phyloP scores from a whole-genome alignment of 495 filamentous ascomycete genomes.

The Xylaria grammica region DNA sequence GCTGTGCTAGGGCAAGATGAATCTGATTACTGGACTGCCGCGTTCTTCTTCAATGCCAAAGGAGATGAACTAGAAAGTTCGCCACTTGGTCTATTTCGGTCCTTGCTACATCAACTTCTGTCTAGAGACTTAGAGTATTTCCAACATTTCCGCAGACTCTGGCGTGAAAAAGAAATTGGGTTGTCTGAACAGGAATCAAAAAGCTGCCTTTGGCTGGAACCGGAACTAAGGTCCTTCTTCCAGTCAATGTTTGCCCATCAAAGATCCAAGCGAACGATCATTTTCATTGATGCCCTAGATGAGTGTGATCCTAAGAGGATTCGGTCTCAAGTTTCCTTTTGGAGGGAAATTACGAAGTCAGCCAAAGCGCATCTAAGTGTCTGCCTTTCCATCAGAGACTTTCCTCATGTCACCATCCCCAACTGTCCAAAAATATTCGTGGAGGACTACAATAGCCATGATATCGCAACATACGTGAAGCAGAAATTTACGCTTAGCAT shows the following conservation, averaged over 20 bases:
- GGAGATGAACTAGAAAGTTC: constrained; percentile 33
- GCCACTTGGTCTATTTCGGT: constrained; percentile 40
- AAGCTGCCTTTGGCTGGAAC: constrained; percentile 26
- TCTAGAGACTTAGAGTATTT: constrained; percentile 27
- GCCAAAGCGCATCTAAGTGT: background rate
- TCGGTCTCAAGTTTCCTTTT: too few species aligned
- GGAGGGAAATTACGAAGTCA: too few species aligned
- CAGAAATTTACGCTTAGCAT: constrained; percentile 7
- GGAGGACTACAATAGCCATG: constrained; percentile 15
- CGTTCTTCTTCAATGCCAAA: constrained; percentile 55
- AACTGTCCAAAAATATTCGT: background rate
- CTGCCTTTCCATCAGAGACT: background rate
- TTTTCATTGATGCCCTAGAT: constrained; percentile 61
- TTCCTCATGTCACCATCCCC: background rate
- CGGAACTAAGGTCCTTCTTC: too few species aligned
- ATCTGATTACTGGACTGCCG: constrained; percentile 21
- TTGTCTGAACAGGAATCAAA: background rate
- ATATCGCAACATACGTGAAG: constrained; percentile 21
- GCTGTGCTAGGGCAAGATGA: too few species aligned
- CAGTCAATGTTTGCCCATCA: too few species aligned
- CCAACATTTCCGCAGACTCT: constrained; percentile 10
- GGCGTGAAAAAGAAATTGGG: too few species aligned
- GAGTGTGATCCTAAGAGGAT: constrained; percentile 44
- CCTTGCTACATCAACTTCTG: constrained; percentile 55
- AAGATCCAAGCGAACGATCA: constrained; percentile 18